phyloP scores from a whole-genome alignment of 1,284 basidiomycete genomes.

The Phellinidium pouzarii region DNA sequence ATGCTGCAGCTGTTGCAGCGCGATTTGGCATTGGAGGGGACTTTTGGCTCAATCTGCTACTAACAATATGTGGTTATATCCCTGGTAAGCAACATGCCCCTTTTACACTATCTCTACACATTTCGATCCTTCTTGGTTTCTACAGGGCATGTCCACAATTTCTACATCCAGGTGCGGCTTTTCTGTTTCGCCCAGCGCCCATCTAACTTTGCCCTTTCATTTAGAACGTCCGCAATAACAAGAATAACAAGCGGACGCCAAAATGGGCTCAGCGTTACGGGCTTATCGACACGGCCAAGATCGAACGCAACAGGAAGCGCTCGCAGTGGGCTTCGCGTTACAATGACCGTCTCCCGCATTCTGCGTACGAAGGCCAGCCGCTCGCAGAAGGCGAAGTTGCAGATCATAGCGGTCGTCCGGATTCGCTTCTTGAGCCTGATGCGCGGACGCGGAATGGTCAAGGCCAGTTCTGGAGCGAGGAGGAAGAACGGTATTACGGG shows the following conservation, averaged over 20 bases:
- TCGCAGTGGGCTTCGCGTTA: constrained; percentile 85
- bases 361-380: constrained; percentile 63
- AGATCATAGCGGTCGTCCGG: constrained; percentile 37
- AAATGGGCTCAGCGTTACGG: constrained; percentile 92
- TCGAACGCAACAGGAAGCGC: constrained; percentile 69
- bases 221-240: constrained; percentile 94
- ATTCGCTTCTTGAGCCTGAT: constrained; percentile 35
- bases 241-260: constrained; percentile 83
- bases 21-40: constrained; percentile 91
- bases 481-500: constrained; percentile 69
- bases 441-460: constrained; percentile 28
- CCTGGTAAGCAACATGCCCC: constrained; percentile 50
- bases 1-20: constrained; percentile 75
- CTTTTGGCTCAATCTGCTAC: constrained; percentile 87
- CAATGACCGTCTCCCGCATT: constrained; percentile 73
- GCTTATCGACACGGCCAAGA: constrained; percentile 72
- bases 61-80: constrained; percentile 88
- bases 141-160: constrained; percentile 79
- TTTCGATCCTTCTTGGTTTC: constrained; percentile 11
- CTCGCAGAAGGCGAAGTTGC: constrained; percentile 72
- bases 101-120: constrained; percentile 6
- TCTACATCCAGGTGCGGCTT: constrained; percentile 74
- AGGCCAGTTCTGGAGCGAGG: constrained; percentile 52
- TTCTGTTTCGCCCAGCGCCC: constrained; percentile 4
- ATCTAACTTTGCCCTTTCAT: constrained; percentile 16